Percentiles rank a stretch among this genome's conserved stretches.
phyloP scores from a whole-genome alignment of 352 stramenopile genomes.

The Globisporangium splendens region DNA sequence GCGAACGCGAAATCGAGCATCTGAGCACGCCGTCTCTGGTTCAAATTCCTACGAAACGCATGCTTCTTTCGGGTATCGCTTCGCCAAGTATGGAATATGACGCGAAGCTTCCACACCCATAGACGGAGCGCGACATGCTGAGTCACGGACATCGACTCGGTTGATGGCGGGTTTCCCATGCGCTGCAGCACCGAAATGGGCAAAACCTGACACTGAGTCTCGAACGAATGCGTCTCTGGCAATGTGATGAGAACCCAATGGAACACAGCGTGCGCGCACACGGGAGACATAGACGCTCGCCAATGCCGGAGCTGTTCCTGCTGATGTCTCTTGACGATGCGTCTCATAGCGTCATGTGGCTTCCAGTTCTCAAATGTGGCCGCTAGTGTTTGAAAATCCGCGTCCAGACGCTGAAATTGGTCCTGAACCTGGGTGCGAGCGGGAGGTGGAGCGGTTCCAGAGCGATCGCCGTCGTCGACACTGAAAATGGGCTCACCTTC shows the following conservation, averaged over 20 bases:
- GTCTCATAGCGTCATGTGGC: conserved; percentile 27
- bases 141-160: conserved; percentile 7
- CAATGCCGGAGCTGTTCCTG: conserved; percentile 19
- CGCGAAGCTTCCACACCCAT: conserved; percentile 12
- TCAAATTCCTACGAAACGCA: conserved; percentile 13
- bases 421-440: too few species aligned
- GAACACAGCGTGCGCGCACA: conserved; percentile 41
- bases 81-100: conserved; percentile 20
- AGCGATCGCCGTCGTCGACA: neutral
- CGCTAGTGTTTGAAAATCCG: conserved; percentile 26
- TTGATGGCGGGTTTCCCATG: conserved; percentile 8
- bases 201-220: conserved; percentile 21
- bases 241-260: conserved; percentile 41
- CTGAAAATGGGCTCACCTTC: neutral
- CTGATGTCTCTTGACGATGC: conserved; percentile 24
- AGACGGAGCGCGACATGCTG: conserved; percentile 15
- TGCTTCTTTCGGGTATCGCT: conserved; percentile 5
- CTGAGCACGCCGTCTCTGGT: conserved; percentile 13
- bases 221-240: conserved; percentile 22
- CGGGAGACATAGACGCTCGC: conserved; percentile 21
- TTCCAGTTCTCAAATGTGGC: conserved; percentile 46
- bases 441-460: neutral
- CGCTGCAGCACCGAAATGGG: conserved; percentile 28
- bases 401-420: neutral
- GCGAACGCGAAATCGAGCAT: conserved; percentile 30